These are phyloP conservation scores for Aspergillus aculeatinus DNA, from an alignment of 2,329 filamentous ascomycete species.

Conservation along the genomic window DNA sequence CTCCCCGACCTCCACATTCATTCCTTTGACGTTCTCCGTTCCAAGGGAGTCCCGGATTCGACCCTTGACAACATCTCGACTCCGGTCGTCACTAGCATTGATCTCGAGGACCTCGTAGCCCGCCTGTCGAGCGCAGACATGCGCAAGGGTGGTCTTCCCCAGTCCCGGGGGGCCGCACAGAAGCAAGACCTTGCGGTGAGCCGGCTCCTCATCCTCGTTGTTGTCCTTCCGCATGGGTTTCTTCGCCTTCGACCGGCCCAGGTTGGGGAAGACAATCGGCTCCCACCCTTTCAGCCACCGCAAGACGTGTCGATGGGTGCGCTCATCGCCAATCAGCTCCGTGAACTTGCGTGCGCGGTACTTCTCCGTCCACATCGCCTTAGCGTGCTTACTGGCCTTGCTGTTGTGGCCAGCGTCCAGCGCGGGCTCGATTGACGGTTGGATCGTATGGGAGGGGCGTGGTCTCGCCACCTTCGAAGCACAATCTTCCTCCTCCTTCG, in stretches of 20 bases:
- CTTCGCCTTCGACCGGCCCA: conserved; percentile 60
- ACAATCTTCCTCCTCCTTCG: conserved; percentile 61
- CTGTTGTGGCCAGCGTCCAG: conserved; percentile 18
- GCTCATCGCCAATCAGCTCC: conserved; percentile 90
- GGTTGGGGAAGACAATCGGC: conserved; percentile 81
- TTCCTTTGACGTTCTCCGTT: conserved; percentile 85
- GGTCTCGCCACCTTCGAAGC: conserved; percentile 27
- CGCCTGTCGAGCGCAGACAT: conserved; percentile 92
- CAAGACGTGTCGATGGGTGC: conserved; percentile 85
- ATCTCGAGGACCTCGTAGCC: conserved; percentile 97
- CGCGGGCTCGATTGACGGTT: conserved; percentile 35
- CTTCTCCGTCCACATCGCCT: conserved; percentile 86
- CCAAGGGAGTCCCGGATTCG: conserved; percentile 88
- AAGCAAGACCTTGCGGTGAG: conserved; percentile 83
- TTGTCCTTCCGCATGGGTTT: conserved; percentile 37
- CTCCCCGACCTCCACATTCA: conserved; percentile 48
- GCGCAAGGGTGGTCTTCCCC: conserved; percentile 92
- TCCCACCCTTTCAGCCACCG: conserved; percentile 97
- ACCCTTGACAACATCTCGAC: conserved; percentile 82
- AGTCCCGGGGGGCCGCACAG: conserved; percentile 88
- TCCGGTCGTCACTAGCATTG: conserved; percentile 95
- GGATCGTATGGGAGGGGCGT: conserved; percentile 22
- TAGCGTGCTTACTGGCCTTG: conserved; percentile 31
- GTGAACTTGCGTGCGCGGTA: conserved; percentile 90
- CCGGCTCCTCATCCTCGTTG: conserved; percentile 63